Evolutionary conservation across 1,284 basidiomycete genomes (phyloP), one percentile per base, ranked within the genome.

Genomic region (Rugosomyces carneus): DNA sequence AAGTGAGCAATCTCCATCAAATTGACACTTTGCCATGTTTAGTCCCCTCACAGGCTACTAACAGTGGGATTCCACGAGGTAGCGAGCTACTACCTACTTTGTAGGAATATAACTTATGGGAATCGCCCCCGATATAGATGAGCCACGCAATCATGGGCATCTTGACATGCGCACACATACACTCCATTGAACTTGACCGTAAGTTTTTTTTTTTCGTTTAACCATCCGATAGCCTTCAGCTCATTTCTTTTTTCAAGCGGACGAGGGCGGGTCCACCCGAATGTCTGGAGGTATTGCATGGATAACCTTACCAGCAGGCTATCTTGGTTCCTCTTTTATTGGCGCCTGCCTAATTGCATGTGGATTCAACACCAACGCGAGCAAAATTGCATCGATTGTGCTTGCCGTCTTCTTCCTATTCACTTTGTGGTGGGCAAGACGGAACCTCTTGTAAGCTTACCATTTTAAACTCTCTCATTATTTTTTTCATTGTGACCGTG

Each of bases 241-340:
- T 11, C 20, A 21, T 24, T 21, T 24, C 52, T 51, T 41, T 47
- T 26, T 37, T 39, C 55, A n/a, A 89, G 87, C 91, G 26, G 86
- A 96, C 58, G 93, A 96, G 68, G 94, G 93, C 13, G 95, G 95
- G 1, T 82, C 85, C 9, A 98, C 95, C 0, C 73, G 80, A 23
- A 97, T 98, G 93, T 82, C 90, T 29, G 94, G 94, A 20, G 95
- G 94, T 0, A 84, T 96, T 35, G 73, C 82, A 8, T 88, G 85
- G 73, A 73, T 95, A 40, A 90, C 91, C 0, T 72, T 92, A 0
- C 90, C 90, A 0, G 92, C 92, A 1, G 93, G 93, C 29, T 98
- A 98, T 63, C 82, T 97, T 24, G 95, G 95, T 8, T 92, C 88
- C 1, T 85, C 85, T 2, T 70, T 97, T 58, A 94, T 97, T 49